Evolutionary conservation across 345 rosid species (phyloP), one percentile per base, ranked within the genome.

Genomic region (Turnera subulata): DNA sequence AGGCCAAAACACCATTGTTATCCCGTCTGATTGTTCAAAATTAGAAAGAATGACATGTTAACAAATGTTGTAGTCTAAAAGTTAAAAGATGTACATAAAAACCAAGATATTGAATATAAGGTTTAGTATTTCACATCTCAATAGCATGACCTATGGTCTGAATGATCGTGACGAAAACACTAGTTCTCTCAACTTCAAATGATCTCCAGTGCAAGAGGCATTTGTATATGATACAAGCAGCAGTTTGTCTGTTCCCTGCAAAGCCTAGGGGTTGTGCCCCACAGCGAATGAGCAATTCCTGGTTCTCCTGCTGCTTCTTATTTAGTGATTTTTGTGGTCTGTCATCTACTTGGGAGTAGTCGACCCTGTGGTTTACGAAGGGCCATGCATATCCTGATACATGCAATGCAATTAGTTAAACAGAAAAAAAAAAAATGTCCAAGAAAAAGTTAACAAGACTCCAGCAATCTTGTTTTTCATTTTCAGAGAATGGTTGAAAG

Each of bases 191-290:
- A 46, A 91, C 98, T 80, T 91, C 98, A 73, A 91, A 91, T 20
- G 98, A 91, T 72, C 98, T 78, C 98, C 98, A 88, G 32, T 91
- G 98, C 72, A 91, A 57, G 42, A 91, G 84, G 65, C 96, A 85
- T 69, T 91, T 91, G 78, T 91, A 91, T 63, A 91, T 85, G 73
- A 84, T 85, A 66, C 98, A 91, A 32, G 96, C 98, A 53, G 96
- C 88, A 19, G 84, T 77, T 10, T 96, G 96, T 66, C 91, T 73
- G 72, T 85, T 85, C 53, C 78, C 84, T 10, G 87, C 76, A 65
- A 84, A 91, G 6, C 98, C 95, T 18, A 91, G 75, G 63, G 81
- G 95, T 64, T 91, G 98, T 45, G 88, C 92, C 12, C 88, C 77
- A 63, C 96, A 88, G 46, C 96, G 88, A 73, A 91, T 88, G 56